Evolutionary conservation across 495 filamentous ascomycete species (phyloP), one percentile per base, ranked within the genome.

Genomic region (Trichoderma orchidacearum): DNA sequence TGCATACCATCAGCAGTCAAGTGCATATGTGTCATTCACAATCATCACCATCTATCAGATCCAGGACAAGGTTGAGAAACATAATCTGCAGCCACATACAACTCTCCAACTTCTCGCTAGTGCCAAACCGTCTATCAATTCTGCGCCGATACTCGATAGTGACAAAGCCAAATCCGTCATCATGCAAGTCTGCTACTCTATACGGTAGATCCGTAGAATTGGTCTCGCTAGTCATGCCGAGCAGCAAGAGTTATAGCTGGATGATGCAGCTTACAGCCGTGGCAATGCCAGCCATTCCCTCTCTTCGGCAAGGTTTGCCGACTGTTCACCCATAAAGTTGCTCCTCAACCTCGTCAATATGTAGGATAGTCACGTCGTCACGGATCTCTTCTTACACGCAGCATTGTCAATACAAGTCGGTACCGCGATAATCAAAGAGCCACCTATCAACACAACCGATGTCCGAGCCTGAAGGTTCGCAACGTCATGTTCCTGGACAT

Each of bases 271-370:
- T 41, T 41, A 41, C 36, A 41, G 85, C 85, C 34, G 86, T 85
- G 12, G 85, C 83, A 25, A 90, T 85, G 17, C 86, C 86, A 8
- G 85, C 77, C 56, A 82, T 78, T 1, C 81, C 81, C 32, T 77
- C 81, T 18, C 82, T 82, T 41, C 36, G 17, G n/a, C n/a, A 41
- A 21, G n/a, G n/a, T n/a, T n/a, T n/a, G n/a, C n/a, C n/a, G n/a
- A n/a, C n/a, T n/a, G n/a, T n/a, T n/a, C n/a, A n/a, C n/a, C n/a
- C n/a, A n/a, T n/a, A n/a, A n/a, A n/a, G n/a, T n/a, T n/a, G n/a
- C n/a, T n/a, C n/a, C n/a, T n/a, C n/a, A n/a, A n/a, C n/a, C 11
- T 15, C 12, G 15, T n/a, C 35, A 17, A n/a, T 1, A 38, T 38
- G 21, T 18, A 41, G 2, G n/a, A 18, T 17, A 21, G n/a, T 41